Conservation (phyloP, 768 basidiomycete genomes). For the Hydnomerulius pinastri region DNA sequence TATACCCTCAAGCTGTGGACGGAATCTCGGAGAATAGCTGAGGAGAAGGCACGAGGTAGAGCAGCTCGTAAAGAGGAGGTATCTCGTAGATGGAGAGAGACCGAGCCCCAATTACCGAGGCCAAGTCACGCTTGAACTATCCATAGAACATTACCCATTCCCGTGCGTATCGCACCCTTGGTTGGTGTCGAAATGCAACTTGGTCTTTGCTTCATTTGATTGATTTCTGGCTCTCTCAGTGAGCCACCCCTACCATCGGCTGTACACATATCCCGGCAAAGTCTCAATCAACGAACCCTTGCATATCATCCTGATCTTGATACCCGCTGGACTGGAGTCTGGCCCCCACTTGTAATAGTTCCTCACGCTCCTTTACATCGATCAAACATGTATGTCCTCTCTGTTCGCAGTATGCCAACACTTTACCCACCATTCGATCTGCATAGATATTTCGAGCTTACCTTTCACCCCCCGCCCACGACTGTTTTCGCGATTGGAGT, state of each 20-base stretch:
- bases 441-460: conserved; percentile 3
- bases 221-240: conserved; percentile 17
- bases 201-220: conserved; percentile 3
- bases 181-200: conserved; percentile 18
- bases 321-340: neutral
- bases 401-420: conserved; percentile 3
- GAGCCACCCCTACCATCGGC: conserved; percentile 10
- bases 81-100: conserved; percentile 26
- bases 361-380: conserved; percentile 4
- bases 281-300: conserved; percentile 8
- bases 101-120: conserved; percentile 11
- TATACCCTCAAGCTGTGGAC: conserved; percentile 71
- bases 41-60: conserved; percentile 46
- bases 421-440: conserved; percentile 1
- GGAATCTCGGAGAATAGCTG: conserved; percentile 60
- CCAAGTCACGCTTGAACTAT: conserved; percentile 16
- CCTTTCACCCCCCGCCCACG: neutral
- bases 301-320: conserved; percentile 17
- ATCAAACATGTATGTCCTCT: conserved; percentile 18
- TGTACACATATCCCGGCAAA: conserved; percentile 15
- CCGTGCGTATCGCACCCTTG: conserved; percentile 1
- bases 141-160: conserved; percentile 1
- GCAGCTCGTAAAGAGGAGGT: conserved; percentile 28
- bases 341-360: conserved; percentile 1
- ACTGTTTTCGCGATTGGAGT: neutral